A percentile compares a stretch with the other conserved stretches of the same genome.
phyloP scores from a whole-genome alignment of 768 basidiomycete species.

The Tulasnella sp. region DNA sequence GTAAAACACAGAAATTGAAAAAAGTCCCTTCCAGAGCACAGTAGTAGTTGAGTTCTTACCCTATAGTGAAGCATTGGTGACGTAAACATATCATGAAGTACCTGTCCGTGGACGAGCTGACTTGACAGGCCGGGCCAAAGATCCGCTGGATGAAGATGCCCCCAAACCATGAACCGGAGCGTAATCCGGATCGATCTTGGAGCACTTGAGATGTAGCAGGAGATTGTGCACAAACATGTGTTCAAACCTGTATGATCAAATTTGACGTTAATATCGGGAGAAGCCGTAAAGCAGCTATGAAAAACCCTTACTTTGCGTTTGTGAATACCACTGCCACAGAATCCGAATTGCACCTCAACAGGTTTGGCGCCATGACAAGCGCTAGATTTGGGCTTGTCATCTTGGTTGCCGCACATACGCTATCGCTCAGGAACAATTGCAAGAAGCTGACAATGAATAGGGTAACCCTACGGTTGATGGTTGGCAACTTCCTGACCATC shows the following conservation, averaged over 20 bases:
- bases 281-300: neutral
- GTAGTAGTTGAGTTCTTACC: no score
- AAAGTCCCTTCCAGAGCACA: no score
- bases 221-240: slow-evolving; percentile 80
- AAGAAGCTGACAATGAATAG: slow-evolving; percentile 83
- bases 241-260: slow-evolving; percentile 54
- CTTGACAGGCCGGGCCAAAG: slow-evolving; percentile 3
- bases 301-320: slow-evolving; percentile 63
- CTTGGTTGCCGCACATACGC: slow-evolving; percentile 51
- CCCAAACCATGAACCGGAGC: slow-evolving; percentile 67
- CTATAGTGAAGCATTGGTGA: no score
- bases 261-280: slow-evolving; percentile 2
- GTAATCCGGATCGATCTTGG: slow-evolving; percentile 63
- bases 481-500: slow-evolving; percentile 66
- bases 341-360: slow-evolving; percentile 74
- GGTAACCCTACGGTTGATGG: slow-evolving; percentile 73
- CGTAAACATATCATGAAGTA: no score
- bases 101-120: slow-evolving; percentile 6
- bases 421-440: slow-evolving; percentile 74
- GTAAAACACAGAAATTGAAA: no score
- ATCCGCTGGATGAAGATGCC: slow-evolving; percentile 25
- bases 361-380: slow-evolving; percentile 83
- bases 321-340: slow-evolving; percentile 84
- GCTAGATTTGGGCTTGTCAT: slow-evolving; percentile 47
- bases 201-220: slow-evolving; percentile 62